These are phyloP conservation scores for Populus tomentosa DNA, from an alignment of 441 rosid species.

Conservation along the genomic window DNA sequence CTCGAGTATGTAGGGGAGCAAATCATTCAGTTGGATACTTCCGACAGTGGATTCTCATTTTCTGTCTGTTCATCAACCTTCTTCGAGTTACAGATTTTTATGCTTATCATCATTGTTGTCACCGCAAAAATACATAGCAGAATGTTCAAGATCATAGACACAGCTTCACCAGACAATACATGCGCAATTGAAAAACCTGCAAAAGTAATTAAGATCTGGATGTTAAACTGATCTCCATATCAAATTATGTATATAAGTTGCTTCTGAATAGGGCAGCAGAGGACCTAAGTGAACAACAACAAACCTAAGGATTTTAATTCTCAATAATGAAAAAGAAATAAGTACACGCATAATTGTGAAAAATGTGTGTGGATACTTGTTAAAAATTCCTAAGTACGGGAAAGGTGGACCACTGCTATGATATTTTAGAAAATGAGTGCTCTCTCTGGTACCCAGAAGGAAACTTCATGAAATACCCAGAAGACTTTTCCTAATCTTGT, in stretches of 20 bases:
- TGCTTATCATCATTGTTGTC: constrained; percentile 4
- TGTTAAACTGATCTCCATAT: not conserved
- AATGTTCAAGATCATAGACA: not conserved
- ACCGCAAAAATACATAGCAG: constrained; percentile 13
- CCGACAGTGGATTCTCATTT: constrained; percentile 6
- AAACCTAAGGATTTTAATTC: not conserved
- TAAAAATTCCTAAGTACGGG: not conserved
- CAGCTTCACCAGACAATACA: not conserved
- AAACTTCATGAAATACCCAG: not conserved
- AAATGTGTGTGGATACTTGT: not conserved
- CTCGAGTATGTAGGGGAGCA: not conserved
- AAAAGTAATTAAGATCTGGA: not conserved
- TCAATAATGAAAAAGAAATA: too few relatives aligned
- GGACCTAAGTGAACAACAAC: not conserved
- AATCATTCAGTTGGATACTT: not conserved
- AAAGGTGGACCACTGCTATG: not conserved
- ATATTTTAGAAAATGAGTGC: not conserved
- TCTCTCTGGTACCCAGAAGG: not conserved
- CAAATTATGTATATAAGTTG: not conserved
- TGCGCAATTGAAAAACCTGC: constrained; percentile 1
- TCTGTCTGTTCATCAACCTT: constrained; percentile 6
- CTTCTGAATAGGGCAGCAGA: not conserved
- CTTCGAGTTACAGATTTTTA: constrained; percentile 12
- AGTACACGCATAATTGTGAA: not conserved
- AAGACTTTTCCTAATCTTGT: not conserved